These are phyloP conservation scores for Fraxinus xanthoxyloides DNA, from an alignment of 305 asterid genomes.

Conservation along the genomic window DNA sequence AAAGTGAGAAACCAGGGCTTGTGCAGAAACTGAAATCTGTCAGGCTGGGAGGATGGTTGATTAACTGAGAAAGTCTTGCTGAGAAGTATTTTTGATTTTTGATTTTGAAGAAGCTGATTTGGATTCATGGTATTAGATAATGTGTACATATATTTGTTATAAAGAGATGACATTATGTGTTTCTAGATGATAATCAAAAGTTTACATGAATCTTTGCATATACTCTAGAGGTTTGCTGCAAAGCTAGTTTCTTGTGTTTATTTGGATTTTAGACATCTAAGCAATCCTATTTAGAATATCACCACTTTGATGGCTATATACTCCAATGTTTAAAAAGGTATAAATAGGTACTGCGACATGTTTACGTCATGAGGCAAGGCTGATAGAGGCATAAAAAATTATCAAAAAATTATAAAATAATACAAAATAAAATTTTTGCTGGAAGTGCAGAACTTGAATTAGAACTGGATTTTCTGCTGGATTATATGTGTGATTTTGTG, in stretches of 20 bases:
- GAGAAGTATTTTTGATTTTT: neutral
- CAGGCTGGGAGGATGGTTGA: neutral
- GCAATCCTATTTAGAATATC: neutral
- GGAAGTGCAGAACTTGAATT: neutral
- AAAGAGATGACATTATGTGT: neutral
- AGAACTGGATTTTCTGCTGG: neutral
- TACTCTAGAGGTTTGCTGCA: neutral
- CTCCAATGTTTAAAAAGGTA: neutral
- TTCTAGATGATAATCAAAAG: neutral
- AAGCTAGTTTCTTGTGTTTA: neutral
- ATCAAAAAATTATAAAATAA: neutral
- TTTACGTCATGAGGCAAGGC: neutral
- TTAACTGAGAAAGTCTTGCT: neutral
- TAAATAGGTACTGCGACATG: neutral
- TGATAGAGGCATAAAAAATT: neutral
- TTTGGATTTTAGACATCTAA: neutral
- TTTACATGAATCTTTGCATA: neutral
- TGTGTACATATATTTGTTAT: neutral
- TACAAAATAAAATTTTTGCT: neutral
- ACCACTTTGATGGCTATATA: neutral
- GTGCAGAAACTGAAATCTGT: neutral
- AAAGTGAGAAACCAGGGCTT: neutral
- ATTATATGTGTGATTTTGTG: neutral
- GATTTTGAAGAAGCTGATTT: neutral
- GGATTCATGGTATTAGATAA: neutral